Base-by-base conservation (phyloP, 331 rosid species). In the Rhamnella rubrinervis region DNA sequence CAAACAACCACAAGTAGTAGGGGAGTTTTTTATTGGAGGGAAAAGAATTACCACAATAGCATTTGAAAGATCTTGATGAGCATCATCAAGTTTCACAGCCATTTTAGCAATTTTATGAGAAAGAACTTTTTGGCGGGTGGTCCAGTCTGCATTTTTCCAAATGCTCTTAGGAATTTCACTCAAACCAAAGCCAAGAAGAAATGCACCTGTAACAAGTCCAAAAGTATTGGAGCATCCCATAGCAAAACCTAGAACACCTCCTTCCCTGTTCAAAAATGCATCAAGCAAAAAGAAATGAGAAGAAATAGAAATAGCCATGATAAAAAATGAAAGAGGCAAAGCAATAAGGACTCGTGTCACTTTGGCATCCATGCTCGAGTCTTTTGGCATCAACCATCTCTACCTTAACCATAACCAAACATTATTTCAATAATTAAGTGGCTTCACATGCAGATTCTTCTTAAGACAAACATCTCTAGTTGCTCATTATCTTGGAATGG, bases 141-240 rank as follows among this genome's bases (percentile, higher is more conserved):
- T 88, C 98, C 95, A 85, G 66, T 88, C 95, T 10, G 98, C 89
- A 80, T 89, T 89, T 81, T 77, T 93, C 96, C 97, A 93, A 65
- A 91, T 77, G 63, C 86, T 81, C 84, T 78, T 91, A 35, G 98
- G 98, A 78, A 93, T 91, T 91, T 91, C 98, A 18, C 95, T 91
- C 87, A 91, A 83, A 59, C 97, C 97, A 62, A 91, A 93, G 66
- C 98, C 98, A 64, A 91, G 96, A 80, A 93, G 98, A 85, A 93
- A 93, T 63, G 96, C 97, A 63, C 97, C 98, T 25, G 98, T 93
- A 55, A 93, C 98, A 60, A 93, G 89, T 80, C 98, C 98, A 68
- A 93, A 93, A 69, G 98, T 93, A 75, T 93, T 93, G 6, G 98
- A 93, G 80, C 92, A 91, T 37, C 88, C 97, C 98, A 93, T 93